Evolutionary conservation across 805 yeast species (phyloP).

Genomic region (Saturnispora ahearnii): DNA sequence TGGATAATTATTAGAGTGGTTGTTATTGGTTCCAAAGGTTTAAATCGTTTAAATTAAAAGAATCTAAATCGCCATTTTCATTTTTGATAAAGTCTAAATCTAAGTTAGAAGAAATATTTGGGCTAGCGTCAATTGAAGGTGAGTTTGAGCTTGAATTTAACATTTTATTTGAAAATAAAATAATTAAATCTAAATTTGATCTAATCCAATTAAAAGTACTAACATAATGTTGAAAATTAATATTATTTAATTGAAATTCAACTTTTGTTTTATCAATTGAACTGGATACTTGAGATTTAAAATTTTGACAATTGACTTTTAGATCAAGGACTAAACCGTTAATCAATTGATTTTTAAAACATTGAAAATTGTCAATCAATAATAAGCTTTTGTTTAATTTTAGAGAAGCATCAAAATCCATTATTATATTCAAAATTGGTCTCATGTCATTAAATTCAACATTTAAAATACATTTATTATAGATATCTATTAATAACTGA

Average conservation of each 20-base stretch:
- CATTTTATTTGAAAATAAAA: slow-evolving; percentile 7
- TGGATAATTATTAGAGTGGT: too few relatives aligned
- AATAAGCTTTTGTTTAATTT: slow-evolving; percentile 5
- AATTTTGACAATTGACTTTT: slow-evolving; percentile 2
- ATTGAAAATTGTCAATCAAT: slow-evolving; percentile 3
- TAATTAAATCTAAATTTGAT: slow-evolving; percentile 8
- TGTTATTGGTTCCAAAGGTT: not conserved
- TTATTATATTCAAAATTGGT: slow-evolving; percentile 11
- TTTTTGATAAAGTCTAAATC: not conserved
- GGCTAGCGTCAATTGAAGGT: slow-evolving; percentile 1
- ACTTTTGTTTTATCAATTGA: not conserved
- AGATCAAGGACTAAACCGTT: slow-evolving; percentile 11
- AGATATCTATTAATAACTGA: slow-evolving; percentile 5
- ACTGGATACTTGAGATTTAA: not conserved
- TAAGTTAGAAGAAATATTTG: not conserved
- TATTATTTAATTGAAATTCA: not conserved
- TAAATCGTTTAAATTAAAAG: not conserved
- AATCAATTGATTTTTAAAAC: slow-evolving; percentile 4
- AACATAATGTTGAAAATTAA: slow-evolving; percentile 1
- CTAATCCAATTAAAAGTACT: slow-evolving; percentile 6
- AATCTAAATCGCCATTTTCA: not conserved
- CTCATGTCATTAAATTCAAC: slow-evolving; percentile 14
- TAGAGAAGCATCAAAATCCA: slow-evolving; percentile 10
- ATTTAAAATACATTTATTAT: slow-evolving; percentile 10
- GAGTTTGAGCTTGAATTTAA: not conserved